phyloP scores from a whole-genome alignment of 108 stramenopile species.

The Craspedostauros australis region DNA sequence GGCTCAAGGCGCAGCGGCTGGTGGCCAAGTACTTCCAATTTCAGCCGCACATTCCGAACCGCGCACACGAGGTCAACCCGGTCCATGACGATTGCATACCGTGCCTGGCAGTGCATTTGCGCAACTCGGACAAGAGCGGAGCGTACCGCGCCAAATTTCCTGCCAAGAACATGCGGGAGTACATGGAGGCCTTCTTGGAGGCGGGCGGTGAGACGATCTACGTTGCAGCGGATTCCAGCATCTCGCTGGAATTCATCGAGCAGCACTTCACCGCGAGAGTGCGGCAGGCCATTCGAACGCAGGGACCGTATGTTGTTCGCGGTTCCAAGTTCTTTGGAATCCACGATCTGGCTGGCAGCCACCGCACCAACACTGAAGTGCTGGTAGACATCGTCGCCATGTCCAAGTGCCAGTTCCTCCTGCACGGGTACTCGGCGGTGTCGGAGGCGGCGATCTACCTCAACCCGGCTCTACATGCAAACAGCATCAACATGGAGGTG shows the following conservation, averaged over 20 bases:
- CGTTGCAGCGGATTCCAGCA: constrained; percentile 28
- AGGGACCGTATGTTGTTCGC: constrained; percentile 30
- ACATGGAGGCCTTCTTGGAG: constrained; percentile 21
- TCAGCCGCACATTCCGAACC: constrained; percentile 17
- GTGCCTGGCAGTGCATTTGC: constrained; percentile 31
- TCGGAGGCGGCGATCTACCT: constrained; percentile 41
- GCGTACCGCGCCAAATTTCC: constrained; percentile 12
- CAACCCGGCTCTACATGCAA: constrained; percentile 24
- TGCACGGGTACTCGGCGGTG: constrained; percentile 28
- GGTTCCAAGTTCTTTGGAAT: constrained; percentile 31
- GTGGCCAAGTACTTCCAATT: constrained; percentile 26
- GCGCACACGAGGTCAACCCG: constrained; percentile 22
- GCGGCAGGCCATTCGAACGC: constrained; percentile 8
- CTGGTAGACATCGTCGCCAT: constrained; percentile 32
- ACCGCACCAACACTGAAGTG: constrained; percentile 36
- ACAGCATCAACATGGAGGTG: constrained; percentile 35
- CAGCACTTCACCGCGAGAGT: constrained; percentile 7
- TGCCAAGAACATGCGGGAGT: constrained; percentile 11
- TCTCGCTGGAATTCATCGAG: constrained; percentile 13
- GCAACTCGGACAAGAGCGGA: constrained; percentile 33
- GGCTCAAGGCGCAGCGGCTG: constrained; percentile 8
- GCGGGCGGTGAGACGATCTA: constrained; percentile 29
- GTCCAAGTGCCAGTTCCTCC: constrained; percentile 30
- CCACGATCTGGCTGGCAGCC: constrained; percentile 25
- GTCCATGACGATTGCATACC: not conserved